Base-by-base conservation (phyloP, 768 basidiomycete genomes). In the Clathrus columnatus region DNA sequence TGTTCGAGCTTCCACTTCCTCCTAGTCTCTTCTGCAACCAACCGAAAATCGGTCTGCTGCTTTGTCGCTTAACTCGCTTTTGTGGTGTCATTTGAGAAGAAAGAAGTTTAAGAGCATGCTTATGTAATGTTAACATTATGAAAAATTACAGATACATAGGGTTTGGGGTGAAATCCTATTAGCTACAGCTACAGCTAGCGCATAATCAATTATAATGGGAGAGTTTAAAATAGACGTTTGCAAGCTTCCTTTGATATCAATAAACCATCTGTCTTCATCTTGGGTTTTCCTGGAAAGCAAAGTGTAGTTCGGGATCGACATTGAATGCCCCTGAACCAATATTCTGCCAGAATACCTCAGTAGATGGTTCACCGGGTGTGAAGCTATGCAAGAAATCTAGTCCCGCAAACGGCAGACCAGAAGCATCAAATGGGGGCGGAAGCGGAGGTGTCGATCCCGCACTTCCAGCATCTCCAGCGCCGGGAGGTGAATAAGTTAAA, bases 1-100 rank as follows among this genome's bases (percentile, higher is more conserved):
- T 51, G 21, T 84, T 82, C 20, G 72, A 63, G 58, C 78, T 80
- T 32, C 74, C 81, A 20, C 83, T 77, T 23, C 87, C 87, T 30
- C 82, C 84, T 14, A 92, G 75, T 68, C 92, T 92, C 60, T 87
- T 82, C 64, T 91, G 89, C 58, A 92, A 83, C 90, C 90, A 92
- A 62, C 88, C 86, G 63, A 92, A 83, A 62, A 92, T 85, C 7
- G 90, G 90, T 65, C 89, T 87, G 67, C 88, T 85, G 17, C 85
- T 81, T 36, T 84, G 81, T 48, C 81, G 78, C 53, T 83, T 70
- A 6, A 79, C 65, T 66, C 85, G 87, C 73, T 87, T 86, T 47
- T 47, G 45, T 27, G 54, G 46, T 44, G 54, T 55, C 54, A 55
- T 55, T n/a, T 11, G 36, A 14, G 4, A 4, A 3, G 36, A 36